phyloP scores from a whole-genome alignment of 257 asterid species.

The Orobanche coerulescens region DNA sequence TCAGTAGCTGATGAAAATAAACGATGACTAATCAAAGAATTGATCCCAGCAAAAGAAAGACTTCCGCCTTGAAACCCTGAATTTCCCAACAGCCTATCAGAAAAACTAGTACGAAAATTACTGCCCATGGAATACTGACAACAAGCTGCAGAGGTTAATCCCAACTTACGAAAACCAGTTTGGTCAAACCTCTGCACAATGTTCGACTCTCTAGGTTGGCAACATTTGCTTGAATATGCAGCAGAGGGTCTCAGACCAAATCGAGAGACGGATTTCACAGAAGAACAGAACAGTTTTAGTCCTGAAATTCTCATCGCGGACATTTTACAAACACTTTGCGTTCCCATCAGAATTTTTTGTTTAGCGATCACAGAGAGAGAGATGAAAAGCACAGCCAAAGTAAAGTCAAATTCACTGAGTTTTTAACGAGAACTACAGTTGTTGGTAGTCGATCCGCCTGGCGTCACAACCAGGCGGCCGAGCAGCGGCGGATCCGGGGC shows the following conservation, averaged over 20 bases:
- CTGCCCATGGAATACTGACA: constrained; percentile 15
- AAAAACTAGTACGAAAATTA: constrained; percentile 5
- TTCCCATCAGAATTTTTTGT: constrained; percentile 3
- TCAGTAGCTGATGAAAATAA: constrained; percentile 41
- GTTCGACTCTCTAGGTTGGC: constrained; percentile 26
- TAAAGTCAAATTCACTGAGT: constrained; percentile 14
- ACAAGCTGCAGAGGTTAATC: constrained; percentile 18
- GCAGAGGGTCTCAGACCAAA: constrained; percentile 26
- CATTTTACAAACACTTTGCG: constrained; percentile 25
- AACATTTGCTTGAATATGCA: constrained; percentile 24
- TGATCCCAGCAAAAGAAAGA: constrained; percentile 30
- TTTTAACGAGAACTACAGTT: background rate
- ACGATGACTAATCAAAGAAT: constrained; percentile 26
- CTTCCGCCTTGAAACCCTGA: constrained; percentile 21
- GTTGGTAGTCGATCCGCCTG: too few relatives aligned
- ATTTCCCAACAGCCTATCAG: constrained; percentile 18
- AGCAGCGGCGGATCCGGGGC: too few relatives aligned
- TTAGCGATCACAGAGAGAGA: background rate
- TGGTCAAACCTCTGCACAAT: constrained; percentile 18
- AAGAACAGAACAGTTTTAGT: constrained; percentile 22
- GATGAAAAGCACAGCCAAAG: background rate
- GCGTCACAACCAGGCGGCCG: too few relatives aligned
- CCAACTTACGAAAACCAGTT: constrained; percentile 25
- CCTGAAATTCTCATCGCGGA: constrained; percentile 37
- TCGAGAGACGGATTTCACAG: constrained; percentile 20